Percentiles rank a stretch among this genome's conserved stretches.
Evolutionary conservation across 2,329 filamentous ascomycete species (phyloP).

Genomic region (Neonectria sp.): DNA sequence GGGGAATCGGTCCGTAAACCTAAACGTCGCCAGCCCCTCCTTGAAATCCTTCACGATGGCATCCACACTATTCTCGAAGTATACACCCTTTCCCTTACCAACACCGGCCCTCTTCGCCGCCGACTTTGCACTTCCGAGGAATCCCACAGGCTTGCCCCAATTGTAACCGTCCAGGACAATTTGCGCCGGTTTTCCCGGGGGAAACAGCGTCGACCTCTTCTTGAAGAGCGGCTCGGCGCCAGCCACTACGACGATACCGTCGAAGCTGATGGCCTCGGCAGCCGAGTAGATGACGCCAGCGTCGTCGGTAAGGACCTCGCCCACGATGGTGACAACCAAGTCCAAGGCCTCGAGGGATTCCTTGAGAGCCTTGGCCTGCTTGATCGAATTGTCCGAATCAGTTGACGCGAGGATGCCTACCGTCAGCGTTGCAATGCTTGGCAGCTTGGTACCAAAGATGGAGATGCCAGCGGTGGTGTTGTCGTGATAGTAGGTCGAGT

Average conservation of each 20-base stretch:
- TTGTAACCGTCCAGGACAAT: constrained; percentile 75
- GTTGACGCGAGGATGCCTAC: constrained; percentile 73
- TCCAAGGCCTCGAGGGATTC: constrained; percentile 63
- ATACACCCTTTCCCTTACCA: constrained; percentile 59
- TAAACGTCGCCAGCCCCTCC: constrained; percentile 74
- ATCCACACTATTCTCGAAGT: constrained; percentile 51
- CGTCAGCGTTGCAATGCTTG: constrained; percentile 73
- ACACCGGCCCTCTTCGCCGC: constrained; percentile 63
- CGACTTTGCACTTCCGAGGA: constrained; percentile 62
- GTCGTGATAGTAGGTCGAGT: constrained; percentile 77
- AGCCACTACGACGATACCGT: constrained; percentile 73
- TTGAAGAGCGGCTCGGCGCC: constrained; percentile 69
- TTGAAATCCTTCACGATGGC: constrained; percentile 63
- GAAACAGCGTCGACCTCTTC: constrained; percentile 70
- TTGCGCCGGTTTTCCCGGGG: constrained; percentile 73
- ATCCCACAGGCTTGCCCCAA: constrained; percentile 80
- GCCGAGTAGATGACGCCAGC: constrained; percentile 76
- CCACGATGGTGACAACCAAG: constrained; percentile 72
- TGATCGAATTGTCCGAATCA: constrained; percentile 58
- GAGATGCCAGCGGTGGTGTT: constrained; percentile 75
- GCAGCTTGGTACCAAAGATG: constrained; percentile 70
- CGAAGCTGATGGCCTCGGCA: constrained; percentile 74
- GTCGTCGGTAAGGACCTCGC: constrained; percentile 67
- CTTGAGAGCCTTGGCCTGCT: constrained; percentile 66
- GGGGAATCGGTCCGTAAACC: constrained; percentile 76